Evolutionary conservation across 2,329 filamentous ascomycete species (phyloP), one percentile per base, ranked within the genome.

Genomic region (Fusarium clavum): DNA sequence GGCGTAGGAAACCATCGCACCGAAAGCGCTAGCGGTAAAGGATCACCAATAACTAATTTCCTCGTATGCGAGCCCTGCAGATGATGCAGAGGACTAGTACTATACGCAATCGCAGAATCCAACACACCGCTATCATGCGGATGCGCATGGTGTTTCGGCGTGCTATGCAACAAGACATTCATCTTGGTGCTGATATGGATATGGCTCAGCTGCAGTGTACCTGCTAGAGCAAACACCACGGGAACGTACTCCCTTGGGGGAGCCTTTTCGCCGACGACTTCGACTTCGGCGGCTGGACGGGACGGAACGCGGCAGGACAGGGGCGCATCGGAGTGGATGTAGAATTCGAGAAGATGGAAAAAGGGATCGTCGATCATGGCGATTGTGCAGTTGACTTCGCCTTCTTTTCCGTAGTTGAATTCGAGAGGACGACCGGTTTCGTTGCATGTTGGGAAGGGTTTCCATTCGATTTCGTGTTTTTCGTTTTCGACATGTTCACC

Each of bases 271-370:
- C 86, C 87, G 10, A 89, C 79, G 34, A 85, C 80, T 75, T 88
- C 84, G 70, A 88, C 80, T 69, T 87, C 84, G 10, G 83, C 81
- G 14, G 86, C 78, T 0, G 95, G 95, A 10, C 91, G 90, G 0
- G 93, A 89, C 29, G 95, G 94, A 16, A 98, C 88, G 55, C 96
- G 94, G 81, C 96, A 99, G 57, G 94, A 90, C 52, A 98, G 86
- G 12, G 96, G 96, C 20, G 94, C 94, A 81, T 99, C 96, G 83
- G 92, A 94, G 86, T 98, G 96, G 79, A 98, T 91, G 86, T 98
- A 98, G 86, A 98, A 98, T 83, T 98, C 93, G 83, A 95, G 91
- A 54, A 95, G 87, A 81, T 96, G 93, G 85, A 94, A 96, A 85
- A 94, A 91, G 43, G 91, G 88, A 78, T 95, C 93, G 75, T 87